Base-by-base conservation (phyloP, 768 basidiomycete species). In the Suillus subalutaceus region DNA sequence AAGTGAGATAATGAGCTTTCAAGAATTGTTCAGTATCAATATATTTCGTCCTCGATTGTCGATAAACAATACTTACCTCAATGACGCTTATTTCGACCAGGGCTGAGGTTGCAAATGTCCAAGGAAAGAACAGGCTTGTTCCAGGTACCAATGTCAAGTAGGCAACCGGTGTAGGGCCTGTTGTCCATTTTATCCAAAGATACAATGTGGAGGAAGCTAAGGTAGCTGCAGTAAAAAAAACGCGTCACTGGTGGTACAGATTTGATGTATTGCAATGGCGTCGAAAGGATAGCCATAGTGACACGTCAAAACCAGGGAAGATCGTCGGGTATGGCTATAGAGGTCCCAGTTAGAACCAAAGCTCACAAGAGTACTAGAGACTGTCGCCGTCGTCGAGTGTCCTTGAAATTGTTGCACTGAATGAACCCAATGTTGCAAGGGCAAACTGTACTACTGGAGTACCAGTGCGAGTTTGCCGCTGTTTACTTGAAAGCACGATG, bases 91-190 rank as follows among this genome's bases (percentile, higher is more conserved):
- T 87, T 79, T 99, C 97, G 20, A 97, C 92, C 66, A 96, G 86
- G 23, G 88, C 90, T 3, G 93, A 91, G 6, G 92, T 96, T n/a
- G 95, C 79, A 70, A 99, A 85, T 3, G 94, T 94, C 97, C 97
- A 99, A 56, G 97, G 97, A 68, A 89, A 89, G 76, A 90, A 93
- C 38, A 94, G 71, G 71, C 90, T 90, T 50, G 86, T 84, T 16
- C 94, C 96, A 6, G 96, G 96, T 13, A 93, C 83, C 66, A 96
- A 81, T 7, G 90, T 88, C 72, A 97, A 82, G 79, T 91, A 96
- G 38, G 90, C 88, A 37, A 78, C 70, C 73, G 82, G 63, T 72
- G 80, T 67, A 75, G 77, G 66, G 72, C 72, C 71, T 75, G 83
- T 76, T 72, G 84, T 70, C 86, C 87, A 93, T 71, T 79, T 80